A percentile compares a stretch with the other conserved stretches of the same genome.
These are phyloP conservation scores for Fusarium oligoseptatum DNA, from an alignment of 2,329 filamentous ascomycete genomes.

Conservation along the genomic window DNA sequence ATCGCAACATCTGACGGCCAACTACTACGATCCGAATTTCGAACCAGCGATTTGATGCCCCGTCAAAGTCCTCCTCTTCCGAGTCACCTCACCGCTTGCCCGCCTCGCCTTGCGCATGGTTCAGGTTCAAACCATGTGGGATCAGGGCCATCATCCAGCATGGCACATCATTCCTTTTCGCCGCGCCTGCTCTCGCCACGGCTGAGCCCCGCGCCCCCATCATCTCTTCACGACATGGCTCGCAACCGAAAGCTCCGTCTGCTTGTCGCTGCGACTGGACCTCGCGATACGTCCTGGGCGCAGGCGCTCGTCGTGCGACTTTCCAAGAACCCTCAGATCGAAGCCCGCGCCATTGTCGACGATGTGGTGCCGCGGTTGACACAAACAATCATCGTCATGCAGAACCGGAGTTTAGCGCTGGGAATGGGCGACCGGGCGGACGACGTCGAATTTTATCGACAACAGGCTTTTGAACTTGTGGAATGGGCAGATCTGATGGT, in stretches of 20 bases:
- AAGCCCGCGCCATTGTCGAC: constrained; percentile 73
- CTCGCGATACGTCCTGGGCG: constrained; percentile 74
- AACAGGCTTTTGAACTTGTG: constrained; percentile 75
- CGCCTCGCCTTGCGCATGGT: constrained; percentile 39
- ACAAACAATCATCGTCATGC: constrained; percentile 72
- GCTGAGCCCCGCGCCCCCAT: constrained; percentile 45
- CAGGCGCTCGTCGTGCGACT: constrained; percentile 75
- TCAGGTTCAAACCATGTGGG: constrained; percentile 48
- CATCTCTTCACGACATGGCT: constrained; percentile 55
- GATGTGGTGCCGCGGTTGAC: constrained; percentile 73
- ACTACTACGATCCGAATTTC: constrained; percentile 14
- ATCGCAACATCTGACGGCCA: neutral
- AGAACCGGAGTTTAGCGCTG: constrained; percentile 61
- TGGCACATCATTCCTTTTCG: constrained; percentile 52
- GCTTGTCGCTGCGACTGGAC: constrained; percentile 75
- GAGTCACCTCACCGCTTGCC: constrained; percentile 47
- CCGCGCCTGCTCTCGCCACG: constrained; percentile 42
- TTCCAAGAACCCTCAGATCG: constrained; percentile 73
- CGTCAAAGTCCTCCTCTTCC: constrained; percentile 45
- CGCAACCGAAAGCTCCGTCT: constrained; percentile 67
- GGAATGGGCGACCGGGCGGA: constrained; percentile 54
- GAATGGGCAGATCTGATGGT: constrained; percentile 91
- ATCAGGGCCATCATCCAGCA: constrained; percentile 47
- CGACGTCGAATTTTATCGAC: constrained; percentile 65
- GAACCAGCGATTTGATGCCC: constrained; percentile 51